Evolutionary conservation across 345 rosid species (phyloP), one percentile per base, ranked within the genome.

Genomic region (Citrus glauca): DNA sequence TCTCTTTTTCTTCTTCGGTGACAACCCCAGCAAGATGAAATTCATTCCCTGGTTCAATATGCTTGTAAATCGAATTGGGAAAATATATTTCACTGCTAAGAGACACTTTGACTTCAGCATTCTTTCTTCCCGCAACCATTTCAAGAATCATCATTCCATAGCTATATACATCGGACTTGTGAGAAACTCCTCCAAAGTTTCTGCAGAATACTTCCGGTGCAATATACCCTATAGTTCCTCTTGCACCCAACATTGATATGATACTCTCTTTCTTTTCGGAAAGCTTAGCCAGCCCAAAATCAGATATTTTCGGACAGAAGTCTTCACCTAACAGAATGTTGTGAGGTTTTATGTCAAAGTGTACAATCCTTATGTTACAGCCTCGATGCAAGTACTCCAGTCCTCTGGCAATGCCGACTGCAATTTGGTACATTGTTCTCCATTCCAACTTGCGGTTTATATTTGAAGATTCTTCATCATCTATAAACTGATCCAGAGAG

Each of bases 351-450:
- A 85, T 86, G 30, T 87, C 89, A 7, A 89, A 84, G 75, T 87
- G 89, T 32, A 87, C 48, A n/a, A 89, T 89, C 71, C 83, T 86
- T 20, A 86, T 82, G 73, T 59, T 86, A 81, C 91, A 89, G 9
- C 91, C 92, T 10, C 78, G 8, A 64, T 88, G 92, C 32, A 87
- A 81, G 66, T 89, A 86, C 72, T 87, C 88, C n/a, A 87, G 76
- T 60, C 92, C 90, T 73, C 85, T 81, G 48, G 88, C 90, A 24
- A 89, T 72, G 0, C 89, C 90, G 1, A 76, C 2, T 0, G 79
- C 79, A 6, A 87, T 81, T 14, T 63, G 40, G 30, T 45, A 78
- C 27, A 84, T 22, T 35, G 69, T 81, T 61, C 56, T 72, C 82
- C 53, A 75, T 5, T 63, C 77, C 32, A 82, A 32, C 0, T 25